phyloP scores from a whole-genome alignment of 257 asterid species.

The Penstemon davidsonii region DNA sequence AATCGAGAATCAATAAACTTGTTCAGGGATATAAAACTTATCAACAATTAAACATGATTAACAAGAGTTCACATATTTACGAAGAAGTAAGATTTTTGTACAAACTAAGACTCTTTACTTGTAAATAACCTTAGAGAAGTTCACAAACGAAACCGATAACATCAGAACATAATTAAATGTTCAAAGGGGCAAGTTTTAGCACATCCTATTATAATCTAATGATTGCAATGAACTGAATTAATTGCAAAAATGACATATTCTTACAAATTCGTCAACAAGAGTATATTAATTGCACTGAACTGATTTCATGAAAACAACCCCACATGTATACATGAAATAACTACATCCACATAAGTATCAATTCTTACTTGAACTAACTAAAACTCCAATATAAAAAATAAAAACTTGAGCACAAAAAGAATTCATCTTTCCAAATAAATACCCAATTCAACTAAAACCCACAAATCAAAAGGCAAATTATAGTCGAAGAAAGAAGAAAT shows the following conservation, averaged over 20 bases:
- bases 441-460: constrained; percentile 21
- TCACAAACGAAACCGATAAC: background rate
- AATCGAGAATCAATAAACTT: constrained; percentile 12
- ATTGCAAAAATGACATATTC: background rate
- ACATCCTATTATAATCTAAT: background rate
- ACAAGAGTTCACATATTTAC: background rate
- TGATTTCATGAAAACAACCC: background rate
- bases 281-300: background rate
- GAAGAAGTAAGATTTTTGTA: no score
- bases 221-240: background rate
- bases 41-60: background rate
- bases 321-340: background rate
- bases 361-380: constrained; percentile 20
- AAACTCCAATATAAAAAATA: constrained; percentile 22
- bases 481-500: constrained; percentile 2
- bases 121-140: background rate
- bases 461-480: constrained; percentile 6
- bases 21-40: background rate
- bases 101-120: background rate
- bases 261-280: constrained; percentile 12
- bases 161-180: constrained; percentile 9
- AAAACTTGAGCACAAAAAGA: constrained; percentile 18
- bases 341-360: constrained; percentile 11
- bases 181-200: background rate
- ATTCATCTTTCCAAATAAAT: constrained; percentile 1